Percentiles rank a stretch among this genome's conserved stretches.
Conservation (phyloP, 352 stramenopile genomes). For the Sclerospora graminicola region DNA sequence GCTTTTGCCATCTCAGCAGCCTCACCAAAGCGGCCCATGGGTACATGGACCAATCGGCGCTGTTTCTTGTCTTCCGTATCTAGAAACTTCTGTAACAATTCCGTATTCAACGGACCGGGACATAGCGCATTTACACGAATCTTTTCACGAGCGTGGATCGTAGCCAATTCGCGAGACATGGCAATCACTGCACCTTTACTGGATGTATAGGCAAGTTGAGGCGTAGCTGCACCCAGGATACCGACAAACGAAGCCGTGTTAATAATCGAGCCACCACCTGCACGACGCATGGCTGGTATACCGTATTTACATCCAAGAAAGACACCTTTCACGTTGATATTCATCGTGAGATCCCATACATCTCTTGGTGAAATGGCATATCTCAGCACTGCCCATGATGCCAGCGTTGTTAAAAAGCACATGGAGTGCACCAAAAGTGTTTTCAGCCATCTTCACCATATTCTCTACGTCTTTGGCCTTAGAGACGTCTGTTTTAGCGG, state of each 20-base stretch:
- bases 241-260: slow-evolving; percentile 85
- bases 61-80: slow-evolving; percentile 80
- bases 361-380: slow-evolving; percentile 72
- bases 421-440: slow-evolving; percentile 66
- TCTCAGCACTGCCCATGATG: slow-evolving; percentile 81
- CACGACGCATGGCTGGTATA: slow-evolving; percentile 69
- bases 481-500: slow-evolving; percentile 62
- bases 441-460: slow-evolving; percentile 71
- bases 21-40: slow-evolving; percentile 83
- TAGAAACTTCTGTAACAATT: slow-evolving; percentile 82
- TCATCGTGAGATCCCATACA: slow-evolving; percentile 81
- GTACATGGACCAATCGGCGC: slow-evolving; percentile 76
- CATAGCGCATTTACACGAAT: slow-evolving; percentile 84
- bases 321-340: slow-evolving; percentile 86
- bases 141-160: slow-evolving; percentile 81
- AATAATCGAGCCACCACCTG: slow-evolving; percentile 77
- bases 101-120: slow-evolving; percentile 77
- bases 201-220: slow-evolving; percentile 82
- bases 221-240: slow-evolving; percentile 67
- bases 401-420: slow-evolving; percentile 85
- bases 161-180: slow-evolving; percentile 78
- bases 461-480: slow-evolving; percentile 57
- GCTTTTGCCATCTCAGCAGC: slow-evolving; percentile 83
- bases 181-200: slow-evolving; percentile 84
- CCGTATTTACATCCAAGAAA: slow-evolving; percentile 85